Evolutionary conservation across 1,284 basidiomycete species (phyloP), one percentile per base, ranked within the genome.

Genomic region (Thelephora terrestris): DNA sequence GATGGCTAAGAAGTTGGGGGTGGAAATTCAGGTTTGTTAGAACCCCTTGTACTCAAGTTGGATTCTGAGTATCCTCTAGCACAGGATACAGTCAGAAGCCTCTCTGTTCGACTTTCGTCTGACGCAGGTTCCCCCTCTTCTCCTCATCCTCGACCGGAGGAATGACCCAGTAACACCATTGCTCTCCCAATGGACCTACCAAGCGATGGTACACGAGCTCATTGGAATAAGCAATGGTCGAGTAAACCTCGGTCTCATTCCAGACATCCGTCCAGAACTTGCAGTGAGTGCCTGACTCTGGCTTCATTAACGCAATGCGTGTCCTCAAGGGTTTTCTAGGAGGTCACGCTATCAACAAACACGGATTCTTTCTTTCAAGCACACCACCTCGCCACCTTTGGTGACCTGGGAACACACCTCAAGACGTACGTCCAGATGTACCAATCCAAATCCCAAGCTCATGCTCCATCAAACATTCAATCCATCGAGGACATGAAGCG

Each of bases 151-250:
- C 49, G 96, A 99, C 69, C 78, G 96, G 49, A 74, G 95, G 53
- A 97, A 97, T 65, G 96, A 99, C 62, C 96, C 96, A 2, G 92
- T 99, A 14, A 99, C 96, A 0, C 96, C 96, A 3, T 69, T 99
- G n/a, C 74, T 99, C 24, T 90, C 91, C 1, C 96, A 97, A 65
- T 99, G 96, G 96, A 99, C 96, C 12, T 99, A 99, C 67, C 95
- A 99, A 65, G 96, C 96, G 1, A 98, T 99, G 95, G 95, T 98
- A 0, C 96, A 99, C 60, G 96, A 99, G 64, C 71, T 97, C 10
- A 69, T 99, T 9, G 90, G 91, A 0, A 96, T 99, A 51, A 84
- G 88, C 56, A 98, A 98, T 62, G 95, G 94, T 16, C 78, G 96
- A 43, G 93, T 99, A 5, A 84, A 89, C 60, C 69, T 95, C 37